phyloP scores from a whole-genome alignment of 179 eudicot genomes.

The Spinacia oleracea region DNA sequence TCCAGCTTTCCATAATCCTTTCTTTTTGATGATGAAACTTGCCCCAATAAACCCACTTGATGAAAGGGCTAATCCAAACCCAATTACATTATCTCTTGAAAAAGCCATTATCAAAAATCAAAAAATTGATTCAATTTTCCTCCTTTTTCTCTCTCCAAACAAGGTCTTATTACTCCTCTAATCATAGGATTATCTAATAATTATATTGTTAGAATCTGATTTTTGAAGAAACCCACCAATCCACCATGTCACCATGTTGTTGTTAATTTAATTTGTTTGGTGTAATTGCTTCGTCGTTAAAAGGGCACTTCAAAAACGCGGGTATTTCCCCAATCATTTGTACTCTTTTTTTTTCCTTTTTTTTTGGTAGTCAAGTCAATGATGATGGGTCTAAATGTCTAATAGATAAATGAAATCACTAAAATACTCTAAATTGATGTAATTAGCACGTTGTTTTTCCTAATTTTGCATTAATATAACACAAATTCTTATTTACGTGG shows the following conservation, averaged over 20 bases:
- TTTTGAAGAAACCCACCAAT: not conserved
- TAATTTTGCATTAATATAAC: too few relatives aligned
- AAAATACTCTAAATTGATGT: not conserved
- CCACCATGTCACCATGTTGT: too few relatives aligned
- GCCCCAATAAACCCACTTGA: slow-evolving; percentile 73
- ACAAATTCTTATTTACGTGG: too few relatives aligned
- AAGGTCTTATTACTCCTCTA: not conserved
- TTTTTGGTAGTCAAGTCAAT: not conserved
- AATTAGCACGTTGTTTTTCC: not conserved
- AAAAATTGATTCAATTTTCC: not conserved
- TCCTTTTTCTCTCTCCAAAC: not conserved
- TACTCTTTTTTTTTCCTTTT: too few relatives aligned
- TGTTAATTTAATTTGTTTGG: slow-evolving; percentile 2
- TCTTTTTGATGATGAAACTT: slow-evolving; percentile 70
- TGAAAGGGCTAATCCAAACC: slow-evolving; percentile 53
- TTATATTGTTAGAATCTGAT: not conserved
- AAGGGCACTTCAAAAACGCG: slow-evolving; percentile 4
- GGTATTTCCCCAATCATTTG: slow-evolving; percentile 2
- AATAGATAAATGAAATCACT: not conserved
- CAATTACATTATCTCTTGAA: slow-evolving; percentile 52
- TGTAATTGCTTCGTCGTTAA: not conserved
- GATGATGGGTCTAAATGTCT: not conserved
- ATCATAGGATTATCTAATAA: not conserved
- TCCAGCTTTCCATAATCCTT: slow-evolving; percentile 68
- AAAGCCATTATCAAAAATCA: slow-evolving; percentile 40